Conservation (phyloP, 2,329 filamentous ascomycete genomes). For the Apiospora hydei region DNA sequence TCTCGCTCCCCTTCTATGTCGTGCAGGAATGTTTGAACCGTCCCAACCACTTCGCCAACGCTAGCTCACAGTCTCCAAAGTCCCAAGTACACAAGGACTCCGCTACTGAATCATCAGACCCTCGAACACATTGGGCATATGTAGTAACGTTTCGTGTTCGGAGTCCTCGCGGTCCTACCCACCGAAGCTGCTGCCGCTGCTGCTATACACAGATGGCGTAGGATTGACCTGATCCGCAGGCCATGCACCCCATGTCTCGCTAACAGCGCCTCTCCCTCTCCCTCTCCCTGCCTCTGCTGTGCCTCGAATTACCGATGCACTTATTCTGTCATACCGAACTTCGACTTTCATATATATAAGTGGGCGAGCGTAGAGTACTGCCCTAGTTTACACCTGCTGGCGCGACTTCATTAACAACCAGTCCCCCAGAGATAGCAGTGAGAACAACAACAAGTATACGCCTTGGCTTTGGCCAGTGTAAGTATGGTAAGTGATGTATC, state of each 20-base stretch:
- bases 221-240: slow-evolving; percentile 6
- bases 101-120: slow-evolving; percentile 20
- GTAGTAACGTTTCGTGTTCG: slow-evolving; percentile 11
- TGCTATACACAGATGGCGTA: slow-evolving; percentile 20
- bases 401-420: background rate
- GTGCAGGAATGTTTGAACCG: background rate
- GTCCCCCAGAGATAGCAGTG: slow-evolving; percentile 4
- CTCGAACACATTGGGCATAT: background rate
- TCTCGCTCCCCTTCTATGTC: slow-evolving; percentile 2
- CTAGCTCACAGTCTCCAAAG: background rate
- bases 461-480: slow-evolving; percentile 11
- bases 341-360: slow-evolving; percentile 18
- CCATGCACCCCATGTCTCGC: slow-evolving; percentile 17
- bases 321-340: background rate
- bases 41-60: background rate
- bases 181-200: background rate
- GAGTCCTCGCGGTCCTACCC: slow-evolving; percentile 17
- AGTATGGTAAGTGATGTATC: slow-evolving; percentile 28
- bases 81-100: background rate
- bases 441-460: slow-evolving; percentile 9
- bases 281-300: background rate
- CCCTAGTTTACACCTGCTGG: background rate
- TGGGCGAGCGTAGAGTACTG: slow-evolving; percentile 5
- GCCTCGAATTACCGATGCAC: slow-evolving; percentile 2
- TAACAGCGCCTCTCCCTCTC: slow-evolving; percentile 1